Evolutionary conservation across 2,329 filamentous ascomycete genomes (phyloP).

Genomic region (Trichoderma afroharzianum): DNA sequence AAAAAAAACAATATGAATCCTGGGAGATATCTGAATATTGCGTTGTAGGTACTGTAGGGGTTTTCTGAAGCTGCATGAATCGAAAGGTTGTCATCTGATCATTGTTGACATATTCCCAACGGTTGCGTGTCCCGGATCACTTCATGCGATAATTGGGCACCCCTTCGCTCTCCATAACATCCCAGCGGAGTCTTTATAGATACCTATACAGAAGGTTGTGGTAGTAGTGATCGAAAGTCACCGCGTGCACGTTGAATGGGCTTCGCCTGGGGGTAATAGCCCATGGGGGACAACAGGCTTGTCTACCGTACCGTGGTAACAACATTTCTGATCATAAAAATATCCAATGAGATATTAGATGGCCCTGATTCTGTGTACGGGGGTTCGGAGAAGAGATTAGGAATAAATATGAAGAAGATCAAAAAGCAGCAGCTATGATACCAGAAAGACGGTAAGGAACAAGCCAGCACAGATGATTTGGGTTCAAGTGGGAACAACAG

Average conservation of each 20-base stretch:
- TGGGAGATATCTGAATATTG: neutral
- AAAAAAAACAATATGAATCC: neutral
- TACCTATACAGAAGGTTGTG: neutral
- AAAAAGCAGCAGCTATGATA: neutral
- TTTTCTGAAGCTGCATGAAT: neutral
- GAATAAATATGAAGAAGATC: no score
- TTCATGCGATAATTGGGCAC: neutral
- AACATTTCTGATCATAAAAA: neutral
- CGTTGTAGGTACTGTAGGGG: neutral
- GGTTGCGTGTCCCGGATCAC: neutral
- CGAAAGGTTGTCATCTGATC: neutral
- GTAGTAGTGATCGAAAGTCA: neutral
- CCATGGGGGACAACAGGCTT: no score
- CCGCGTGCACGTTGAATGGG: no score
- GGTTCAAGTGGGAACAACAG: neutral
- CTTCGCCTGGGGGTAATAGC: no score
- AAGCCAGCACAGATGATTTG: no score
- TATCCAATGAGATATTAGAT: neutral
- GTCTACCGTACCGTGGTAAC: no score
- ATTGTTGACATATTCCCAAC: neutral
- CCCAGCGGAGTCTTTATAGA: neutral
- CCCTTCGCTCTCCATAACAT: neutral
- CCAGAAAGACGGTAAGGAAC: neutral
- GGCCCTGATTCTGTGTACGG: neutral
- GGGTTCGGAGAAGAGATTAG: neutral